These are phyloP conservation scores for Aspergillus carbonarius DNA, from an alignment of 2,329 filamentous ascomycete genomes.

Conservation along the genomic window DNA sequence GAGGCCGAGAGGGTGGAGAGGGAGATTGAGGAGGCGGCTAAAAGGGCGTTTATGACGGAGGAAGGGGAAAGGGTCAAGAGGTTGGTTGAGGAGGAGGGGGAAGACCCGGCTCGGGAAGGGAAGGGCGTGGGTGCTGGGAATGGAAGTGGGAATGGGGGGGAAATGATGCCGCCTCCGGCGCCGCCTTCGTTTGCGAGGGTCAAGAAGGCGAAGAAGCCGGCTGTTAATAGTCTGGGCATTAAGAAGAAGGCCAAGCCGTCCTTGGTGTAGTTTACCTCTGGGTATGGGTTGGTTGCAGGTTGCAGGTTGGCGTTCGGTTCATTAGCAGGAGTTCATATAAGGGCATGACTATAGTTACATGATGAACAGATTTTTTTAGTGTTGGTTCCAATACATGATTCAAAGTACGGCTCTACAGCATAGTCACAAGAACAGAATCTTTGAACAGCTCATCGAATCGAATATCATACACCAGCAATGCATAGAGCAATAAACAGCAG, in stretches of 20 bases:
- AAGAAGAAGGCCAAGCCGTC: slow-evolving; percentile 78
- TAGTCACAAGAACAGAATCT: too few relatives aligned
- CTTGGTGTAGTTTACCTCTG: slow-evolving; percentile 33
- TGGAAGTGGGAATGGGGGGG: slow-evolving; percentile 20
- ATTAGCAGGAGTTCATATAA: slow-evolving; percentile 1
- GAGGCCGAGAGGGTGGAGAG: slow-evolving; percentile 67
- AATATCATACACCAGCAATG: slow-evolving; percentile 10
- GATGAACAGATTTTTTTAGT: background rate
- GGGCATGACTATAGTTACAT: background rate
- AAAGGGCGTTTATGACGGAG: slow-evolving; percentile 69
- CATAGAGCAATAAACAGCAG: slow-evolving; percentile 7
- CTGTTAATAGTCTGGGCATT: slow-evolving; percentile 72
- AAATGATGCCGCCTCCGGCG: slow-evolving; percentile 47
- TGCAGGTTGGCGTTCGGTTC: slow-evolving; percentile 12
- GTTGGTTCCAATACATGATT: too few relatives aligned
- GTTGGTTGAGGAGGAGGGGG: slow-evolving; percentile 51
- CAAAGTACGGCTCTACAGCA: too few relatives aligned
- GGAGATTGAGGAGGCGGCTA: slow-evolving; percentile 81
- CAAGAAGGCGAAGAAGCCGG: slow-evolving; percentile 85
- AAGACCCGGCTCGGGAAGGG: slow-evolving; percentile 24
- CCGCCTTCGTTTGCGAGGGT: slow-evolving; percentile 69
- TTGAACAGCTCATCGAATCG: background rate
- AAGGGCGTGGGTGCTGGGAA: slow-evolving; percentile 22
- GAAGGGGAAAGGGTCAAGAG: slow-evolving; percentile 56
- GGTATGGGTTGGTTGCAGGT: background rate